Percentiles rank a stretch among this genome's conserved stretches.
These are phyloP conservation scores for Cladophialophora bantiana DNA, from an alignment of 2,329 filamentous ascomycete species.

Conservation along the genomic window DNA sequence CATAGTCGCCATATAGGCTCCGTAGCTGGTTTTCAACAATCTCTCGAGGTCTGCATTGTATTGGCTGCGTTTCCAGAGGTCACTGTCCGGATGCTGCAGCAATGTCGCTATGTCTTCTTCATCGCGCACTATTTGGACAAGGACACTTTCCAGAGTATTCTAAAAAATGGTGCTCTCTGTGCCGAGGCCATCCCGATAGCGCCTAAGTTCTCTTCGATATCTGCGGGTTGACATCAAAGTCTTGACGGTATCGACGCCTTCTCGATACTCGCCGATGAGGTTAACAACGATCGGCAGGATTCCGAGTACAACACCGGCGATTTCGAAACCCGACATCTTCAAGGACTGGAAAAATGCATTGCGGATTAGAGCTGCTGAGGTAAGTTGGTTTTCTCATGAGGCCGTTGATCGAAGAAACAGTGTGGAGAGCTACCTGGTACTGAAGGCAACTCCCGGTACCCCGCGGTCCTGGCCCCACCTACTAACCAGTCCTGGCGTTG, in stretches of 20 bases:
- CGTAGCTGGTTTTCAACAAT: constrained; percentile 28
- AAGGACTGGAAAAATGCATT: not conserved
- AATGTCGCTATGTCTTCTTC: constrained; percentile 31
- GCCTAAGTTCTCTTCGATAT: constrained; percentile 27
- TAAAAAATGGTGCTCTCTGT: constrained; percentile 31
- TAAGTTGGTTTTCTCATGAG: no score
- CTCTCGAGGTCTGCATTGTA: constrained; percentile 24
- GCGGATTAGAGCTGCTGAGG: no score
- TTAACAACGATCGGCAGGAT: constrained; percentile 40
- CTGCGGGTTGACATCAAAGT: constrained; percentile 11
- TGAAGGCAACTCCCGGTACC: not conserved
- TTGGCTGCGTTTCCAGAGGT: constrained; percentile 26
- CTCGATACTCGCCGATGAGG: constrained; percentile 38
- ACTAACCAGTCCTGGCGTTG: not conserved
- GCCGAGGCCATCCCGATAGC: constrained; percentile 31
- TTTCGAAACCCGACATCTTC: constrained; percentile 30
- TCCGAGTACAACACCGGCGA: constrained; percentile 36
- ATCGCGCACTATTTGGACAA: constrained; percentile 30
- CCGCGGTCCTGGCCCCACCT: not conserved
- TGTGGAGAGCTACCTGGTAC: not conserved
- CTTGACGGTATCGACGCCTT: constrained; percentile 36
- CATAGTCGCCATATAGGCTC: constrained; percentile 32
- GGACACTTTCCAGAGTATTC: constrained; percentile 33
- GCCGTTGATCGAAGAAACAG: no score
- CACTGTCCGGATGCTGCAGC: constrained; percentile 27